These are phyloP conservation scores for Euphrasia arctica DNA, from an alignment of 305 asterid genomes.

Conservation along the genomic window DNA sequence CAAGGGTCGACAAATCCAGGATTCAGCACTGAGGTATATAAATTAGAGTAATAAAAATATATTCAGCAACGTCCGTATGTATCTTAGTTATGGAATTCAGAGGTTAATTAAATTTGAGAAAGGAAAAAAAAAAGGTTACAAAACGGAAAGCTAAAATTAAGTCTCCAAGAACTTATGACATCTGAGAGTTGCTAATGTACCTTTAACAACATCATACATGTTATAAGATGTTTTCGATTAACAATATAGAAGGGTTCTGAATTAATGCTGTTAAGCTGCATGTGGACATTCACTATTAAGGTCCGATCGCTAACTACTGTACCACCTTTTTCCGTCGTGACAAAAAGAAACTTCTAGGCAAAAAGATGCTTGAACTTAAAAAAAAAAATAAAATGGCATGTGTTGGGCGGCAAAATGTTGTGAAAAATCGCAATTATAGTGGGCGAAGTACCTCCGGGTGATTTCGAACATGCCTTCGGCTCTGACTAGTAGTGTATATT, in stretches of 20 bases:
- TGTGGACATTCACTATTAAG: neutral
- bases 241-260: slow-evolving; percentile 15
- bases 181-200: neutral
- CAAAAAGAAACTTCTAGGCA: neutral
- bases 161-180: neutral
- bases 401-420: neutral
- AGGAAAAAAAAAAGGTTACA: neutral
- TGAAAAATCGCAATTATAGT: slow-evolving; percentile 14
- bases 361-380: neutral
- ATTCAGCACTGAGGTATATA: slow-evolving; percentile 36
- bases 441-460: slow-evolving; percentile 6
- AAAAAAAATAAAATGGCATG: neutral
- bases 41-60: slow-evolving; percentile 2
- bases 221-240: neutral
- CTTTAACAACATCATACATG: neutral
- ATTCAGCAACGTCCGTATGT: neutral
- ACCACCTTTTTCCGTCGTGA: neutral
- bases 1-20: slow-evolving; percentile 60
- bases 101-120: neutral
- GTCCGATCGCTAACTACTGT: neutral
- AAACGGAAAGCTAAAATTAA: neutral
- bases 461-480: slow-evolving; percentile 8
- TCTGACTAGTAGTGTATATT: neutral
- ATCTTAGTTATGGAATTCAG: slow-evolving; percentile 5
- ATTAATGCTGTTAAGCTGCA: neutral